Evolutionary conservation across 371 early-diverging fungal species (phyloP).

Genomic region (Mucor mucedo): DNA sequence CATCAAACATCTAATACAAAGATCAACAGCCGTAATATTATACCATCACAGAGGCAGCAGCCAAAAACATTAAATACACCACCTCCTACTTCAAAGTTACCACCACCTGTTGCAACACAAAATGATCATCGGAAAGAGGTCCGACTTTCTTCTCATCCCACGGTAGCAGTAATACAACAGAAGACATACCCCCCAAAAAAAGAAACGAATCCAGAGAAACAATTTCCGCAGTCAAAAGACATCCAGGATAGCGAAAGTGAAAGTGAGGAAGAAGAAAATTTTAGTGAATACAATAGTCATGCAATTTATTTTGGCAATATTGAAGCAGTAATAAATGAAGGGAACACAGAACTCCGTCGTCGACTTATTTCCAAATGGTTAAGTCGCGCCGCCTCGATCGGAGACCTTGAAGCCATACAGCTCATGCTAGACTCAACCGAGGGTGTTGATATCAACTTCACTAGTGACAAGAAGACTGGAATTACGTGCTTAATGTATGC

Average conservation of each 20-base stretch:
- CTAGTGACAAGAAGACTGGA: slow-evolving; percentile 18
- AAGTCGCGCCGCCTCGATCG: slow-evolving; percentile 32
- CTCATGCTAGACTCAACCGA: slow-evolving; percentile 8
- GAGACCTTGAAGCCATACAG: slow-evolving; percentile 22
- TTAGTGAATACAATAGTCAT: slow-evolving; percentile 2
- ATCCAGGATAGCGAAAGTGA: not conserved
- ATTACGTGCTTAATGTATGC: slow-evolving; percentile 28
- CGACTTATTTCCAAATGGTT: slow-evolving; percentile 17
- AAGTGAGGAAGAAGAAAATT: not conserved
- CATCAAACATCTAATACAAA: slow-evolving; percentile 15
- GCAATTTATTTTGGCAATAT: slow-evolving; percentile 11
- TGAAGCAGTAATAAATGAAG: slow-evolving; percentile 5
- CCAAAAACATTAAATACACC: not conserved
- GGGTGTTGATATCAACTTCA: slow-evolving; percentile 8
- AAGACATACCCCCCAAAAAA: not conserved
- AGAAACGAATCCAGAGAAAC: not conserved
- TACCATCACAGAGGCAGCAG: slow-evolving; percentile 2
- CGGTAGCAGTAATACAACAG: not conserved
- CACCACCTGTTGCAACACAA: not conserved
- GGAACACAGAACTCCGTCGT: slow-evolving; percentile 14
- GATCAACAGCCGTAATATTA: slow-evolving; percentile 8
- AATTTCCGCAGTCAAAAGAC: not conserved
- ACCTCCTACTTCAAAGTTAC: not conserved
- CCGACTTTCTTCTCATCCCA: not conserved
- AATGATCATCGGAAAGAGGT: slow-evolving; percentile 1